phyloP scores from a whole-genome alignment of 208 protist species.

The Trypanosoma melophagium region DNA sequence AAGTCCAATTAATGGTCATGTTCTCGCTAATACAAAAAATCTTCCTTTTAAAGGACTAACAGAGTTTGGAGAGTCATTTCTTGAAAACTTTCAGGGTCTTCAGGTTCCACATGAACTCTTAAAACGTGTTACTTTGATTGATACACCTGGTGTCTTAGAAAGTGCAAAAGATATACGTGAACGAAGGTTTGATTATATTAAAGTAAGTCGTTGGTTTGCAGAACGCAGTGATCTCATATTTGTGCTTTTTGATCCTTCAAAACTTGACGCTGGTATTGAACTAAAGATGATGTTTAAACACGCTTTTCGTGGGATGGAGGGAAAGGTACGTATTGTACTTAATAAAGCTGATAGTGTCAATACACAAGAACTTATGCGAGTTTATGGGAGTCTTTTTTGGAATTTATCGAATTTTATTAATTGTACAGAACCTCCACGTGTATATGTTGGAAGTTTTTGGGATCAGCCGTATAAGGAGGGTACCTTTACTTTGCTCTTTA shows the following conservation, averaged over 20 bases:
- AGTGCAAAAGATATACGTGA: constrained; percentile 52
- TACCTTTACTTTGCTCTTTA: constrained; percentile 69
- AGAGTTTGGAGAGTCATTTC: constrained; percentile 86
- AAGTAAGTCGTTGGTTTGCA: constrained; percentile 73
- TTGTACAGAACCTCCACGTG: constrained; percentile 93
- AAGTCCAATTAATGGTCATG: constrained; percentile 78
- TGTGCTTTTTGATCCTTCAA: constrained; percentile 79
- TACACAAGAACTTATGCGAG: constrained; percentile 93
- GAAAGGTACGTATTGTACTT: constrained; percentile 93
- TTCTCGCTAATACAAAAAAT: constrained; percentile 74
- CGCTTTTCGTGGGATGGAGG: constrained; percentile 81
- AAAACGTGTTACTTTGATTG: constrained; percentile 71
- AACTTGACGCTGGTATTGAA: constrained; percentile 70
- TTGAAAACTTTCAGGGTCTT: constrained; percentile 83
- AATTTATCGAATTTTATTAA: constrained; percentile 92
- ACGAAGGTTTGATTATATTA: constrained; percentile 71
- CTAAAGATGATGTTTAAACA: constrained; percentile 60
- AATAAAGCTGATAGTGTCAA: constrained; percentile 95
- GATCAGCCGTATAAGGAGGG: constrained; percentile 75
- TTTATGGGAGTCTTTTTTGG: constrained; percentile 96
- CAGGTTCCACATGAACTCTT: constrained; percentile 83
- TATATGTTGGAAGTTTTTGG: constrained; percentile 97
- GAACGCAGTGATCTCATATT: constrained; percentile 80
- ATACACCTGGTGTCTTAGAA: constrained; percentile 80
- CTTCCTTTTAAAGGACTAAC: constrained; percentile 88